These are phyloP conservation scores for Pseudoturritis turrita DNA, from an alignment of 345 rosid species.

Conservation along the genomic window DNA sequence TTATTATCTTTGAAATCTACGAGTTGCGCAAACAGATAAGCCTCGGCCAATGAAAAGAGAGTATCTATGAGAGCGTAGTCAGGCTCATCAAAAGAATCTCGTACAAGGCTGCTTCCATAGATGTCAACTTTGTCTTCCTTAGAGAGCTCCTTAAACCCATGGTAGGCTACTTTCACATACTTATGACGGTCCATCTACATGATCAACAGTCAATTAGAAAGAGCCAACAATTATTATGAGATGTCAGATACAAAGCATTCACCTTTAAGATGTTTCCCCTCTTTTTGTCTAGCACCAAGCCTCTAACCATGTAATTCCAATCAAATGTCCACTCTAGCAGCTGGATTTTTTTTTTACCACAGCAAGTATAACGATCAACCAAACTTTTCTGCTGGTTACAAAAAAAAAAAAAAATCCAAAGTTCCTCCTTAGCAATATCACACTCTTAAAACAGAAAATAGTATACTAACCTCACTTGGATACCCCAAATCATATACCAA, in stretches of 20 bases:
- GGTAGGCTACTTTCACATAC: slow-evolving; percentile 96
- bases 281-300: slow-evolving; percentile 93
- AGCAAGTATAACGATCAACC: neutral
- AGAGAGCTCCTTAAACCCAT: slow-evolving; percentile 86
- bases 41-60: slow-evolving; percentile 93
- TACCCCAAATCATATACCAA: slow-evolving; percentile 88
- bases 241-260: neutral
- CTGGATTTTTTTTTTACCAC: slow-evolving; percentile 35
- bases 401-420: too few species aligned
- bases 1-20: slow-evolving; percentile 83
- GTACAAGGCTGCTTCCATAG: slow-evolving; percentile 78
- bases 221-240: neutral
- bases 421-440: too few species aligned
- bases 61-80: slow-evolving; percentile 97
- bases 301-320: slow-evolving; percentile 96
- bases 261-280: slow-evolving; percentile 98
- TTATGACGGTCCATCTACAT: slow-evolving; percentile 96
- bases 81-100: slow-evolving; percentile 93
- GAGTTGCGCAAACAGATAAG: slow-evolving; percentile 93
- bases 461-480: slow-evolving; percentile 64
- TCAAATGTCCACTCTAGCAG: slow-evolving; percentile 81
- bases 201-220: slow-evolving; percentile 10
- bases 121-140: slow-evolving; percentile 88
- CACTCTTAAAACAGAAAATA: neutral
- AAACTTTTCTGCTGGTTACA: neutral